Evolutionary conservation across 495 filamentous ascomycete species (phyloP).

Genomic region (Neurospora pannonica): DNA sequence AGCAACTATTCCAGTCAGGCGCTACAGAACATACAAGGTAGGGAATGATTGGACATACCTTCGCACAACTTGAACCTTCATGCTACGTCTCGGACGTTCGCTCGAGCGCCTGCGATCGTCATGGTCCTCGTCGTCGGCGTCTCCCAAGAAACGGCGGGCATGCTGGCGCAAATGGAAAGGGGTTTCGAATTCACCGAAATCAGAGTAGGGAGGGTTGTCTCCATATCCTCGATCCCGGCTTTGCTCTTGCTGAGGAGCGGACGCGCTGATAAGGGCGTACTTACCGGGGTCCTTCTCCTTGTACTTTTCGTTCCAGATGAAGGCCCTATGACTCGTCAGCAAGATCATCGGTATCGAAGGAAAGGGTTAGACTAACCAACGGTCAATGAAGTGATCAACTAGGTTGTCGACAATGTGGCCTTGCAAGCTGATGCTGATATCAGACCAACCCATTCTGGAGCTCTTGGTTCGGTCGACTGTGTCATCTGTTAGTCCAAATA

Average conservation of each 20-base stretch:
- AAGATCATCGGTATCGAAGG: neutral
- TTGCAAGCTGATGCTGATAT: conserved; percentile 72
- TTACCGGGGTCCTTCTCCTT: conserved; percentile 50
- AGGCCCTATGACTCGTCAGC: conserved; percentile 49
- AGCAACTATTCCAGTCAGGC: conserved; percentile 34
- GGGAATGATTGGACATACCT: conserved; percentile 22
- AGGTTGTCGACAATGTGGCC: conserved; percentile 75
- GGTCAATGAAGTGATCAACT: conserved; percentile 67
- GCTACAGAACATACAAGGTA: neutral
- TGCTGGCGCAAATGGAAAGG: neutral
- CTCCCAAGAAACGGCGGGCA: conserved; percentile 21
- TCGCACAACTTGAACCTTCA: conserved; percentile 33
- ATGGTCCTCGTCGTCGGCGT: conserved; percentile 13
- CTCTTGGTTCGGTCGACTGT: conserved; percentile 62
- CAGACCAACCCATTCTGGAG: conserved; percentile 91
- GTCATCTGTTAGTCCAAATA: conserved; percentile 8
- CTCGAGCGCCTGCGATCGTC: neutral
- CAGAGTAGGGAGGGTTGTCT: neutral
- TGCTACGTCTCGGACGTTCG: conserved; percentile 6
- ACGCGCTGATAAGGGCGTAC: conserved; percentile 30
- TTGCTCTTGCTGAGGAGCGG: neutral
- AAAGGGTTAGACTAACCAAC: conserved; percentile 39
- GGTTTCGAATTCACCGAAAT: neutral
- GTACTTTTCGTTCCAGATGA: conserved; percentile 82
- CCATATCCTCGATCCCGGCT: neutral